phyloP scores from a whole-genome alignment of 805 yeast genomes.

The Metschnikowia gelsemii region DNA sequence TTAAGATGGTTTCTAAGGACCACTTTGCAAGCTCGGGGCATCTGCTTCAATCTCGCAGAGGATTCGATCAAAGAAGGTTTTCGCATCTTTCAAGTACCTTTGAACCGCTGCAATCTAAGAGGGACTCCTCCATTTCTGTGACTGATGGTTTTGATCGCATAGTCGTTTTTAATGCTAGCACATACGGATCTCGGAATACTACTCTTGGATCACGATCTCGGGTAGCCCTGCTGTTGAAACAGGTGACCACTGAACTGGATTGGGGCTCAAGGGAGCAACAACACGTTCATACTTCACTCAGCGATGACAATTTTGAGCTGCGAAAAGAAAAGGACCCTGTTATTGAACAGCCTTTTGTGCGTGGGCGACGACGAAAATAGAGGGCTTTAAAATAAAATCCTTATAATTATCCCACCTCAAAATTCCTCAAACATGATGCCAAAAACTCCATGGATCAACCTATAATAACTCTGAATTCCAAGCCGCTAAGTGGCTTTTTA shows the following conservation, averaged over 20 bases:
- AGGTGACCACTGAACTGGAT: too few species aligned
- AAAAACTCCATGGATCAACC: slow-evolving; percentile 7
- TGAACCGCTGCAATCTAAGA: background rate
- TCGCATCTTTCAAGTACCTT: slow-evolving; percentile 4
- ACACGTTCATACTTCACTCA: background rate
- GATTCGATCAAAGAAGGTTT: slow-evolving; percentile 1
- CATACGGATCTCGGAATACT: background rate
- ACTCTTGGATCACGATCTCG: background rate
- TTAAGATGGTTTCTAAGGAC: background rate
- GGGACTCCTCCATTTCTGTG: background rate
- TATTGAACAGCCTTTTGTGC: background rate
- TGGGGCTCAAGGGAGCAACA: background rate
- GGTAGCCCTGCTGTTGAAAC: background rate
- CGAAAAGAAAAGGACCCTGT: slow-evolving; percentile 6
- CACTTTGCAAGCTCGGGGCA: background rate
- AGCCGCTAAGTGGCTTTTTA: too few species aligned
- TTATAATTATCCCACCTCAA: background rate
- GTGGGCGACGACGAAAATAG: slow-evolving; percentile 12
- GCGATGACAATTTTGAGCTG: slow-evolving; percentile 15
- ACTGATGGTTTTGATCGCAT: slow-evolving; percentile 1
- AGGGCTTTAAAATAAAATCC: background rate
- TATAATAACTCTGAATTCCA: background rate
- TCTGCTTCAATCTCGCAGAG: background rate
- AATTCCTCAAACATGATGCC: background rate
- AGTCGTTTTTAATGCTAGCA: background rate